Percentiles rank a stretch among this genome's conserved stretches.
phyloP scores from a whole-genome alignment of 768 basidiomycete genomes.

The Lactarius psammicola region DNA sequence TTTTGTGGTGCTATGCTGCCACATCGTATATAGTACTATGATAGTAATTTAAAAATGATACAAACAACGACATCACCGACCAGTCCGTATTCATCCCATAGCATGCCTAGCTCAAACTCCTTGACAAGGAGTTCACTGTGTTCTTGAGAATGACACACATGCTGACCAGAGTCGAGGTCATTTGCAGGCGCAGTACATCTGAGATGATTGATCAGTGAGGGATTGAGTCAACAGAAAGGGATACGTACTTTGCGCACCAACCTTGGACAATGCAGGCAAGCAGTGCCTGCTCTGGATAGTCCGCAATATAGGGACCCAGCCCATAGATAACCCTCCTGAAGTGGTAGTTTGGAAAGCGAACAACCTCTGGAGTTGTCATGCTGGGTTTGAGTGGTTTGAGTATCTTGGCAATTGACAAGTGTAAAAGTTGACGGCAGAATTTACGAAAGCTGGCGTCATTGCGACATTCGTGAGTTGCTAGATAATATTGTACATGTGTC shows the following conservation, averaged over 20 bases:
- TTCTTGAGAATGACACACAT: slow-evolving; percentile 26
- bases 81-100: slow-evolving; percentile 36
- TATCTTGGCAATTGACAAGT: slow-evolving; percentile 30
- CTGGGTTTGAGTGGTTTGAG: slow-evolving; percentile 12
- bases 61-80: slow-evolving; percentile 32
- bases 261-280: too few relatives aligned
- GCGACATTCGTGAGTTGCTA: slow-evolving; percentile 10
- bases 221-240: background rate
- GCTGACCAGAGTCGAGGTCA: slow-evolving; percentile 5
- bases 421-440: slow-evolving; percentile 30
- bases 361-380: slow-evolving; percentile 25
- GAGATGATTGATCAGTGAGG: background rate
- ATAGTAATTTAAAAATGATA: too few relatives aligned
- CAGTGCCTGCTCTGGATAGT: slow-evolving; percentile 44
- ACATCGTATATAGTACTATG: too few relatives aligned
- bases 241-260: slow-evolving; percentile 34
- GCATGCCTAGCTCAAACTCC: slow-evolving; percentile 19
- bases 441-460: slow-evolving; percentile 20
- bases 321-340: slow-evolving; percentile 35
- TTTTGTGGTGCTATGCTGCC: too few relatives aligned
- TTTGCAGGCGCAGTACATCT: slow-evolving; percentile 16
- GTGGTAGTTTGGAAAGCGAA: slow-evolving; percentile 34
- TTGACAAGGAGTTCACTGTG: slow-evolving; percentile 26
- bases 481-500: too few relatives aligned
- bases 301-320: slow-evolving; percentile 40